Conservation (phyloP, 2,329 filamentous ascomycete genomes). For the Monosporascus ibericus region DNA sequence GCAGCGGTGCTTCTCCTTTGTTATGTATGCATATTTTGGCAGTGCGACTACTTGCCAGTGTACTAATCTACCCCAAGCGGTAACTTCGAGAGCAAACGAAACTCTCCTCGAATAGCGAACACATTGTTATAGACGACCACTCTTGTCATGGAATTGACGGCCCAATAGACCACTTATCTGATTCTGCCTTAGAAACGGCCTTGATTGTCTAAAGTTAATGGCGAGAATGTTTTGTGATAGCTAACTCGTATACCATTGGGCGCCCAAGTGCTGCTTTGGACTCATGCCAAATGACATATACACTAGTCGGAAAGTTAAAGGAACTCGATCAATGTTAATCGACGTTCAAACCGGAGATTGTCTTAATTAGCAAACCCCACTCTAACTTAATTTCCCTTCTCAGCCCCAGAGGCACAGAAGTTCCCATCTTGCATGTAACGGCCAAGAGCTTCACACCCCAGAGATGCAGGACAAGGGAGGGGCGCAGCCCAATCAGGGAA, state of each 20-base stretch:
- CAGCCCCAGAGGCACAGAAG: too few relatives aligned
- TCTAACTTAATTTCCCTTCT: too few relatives aligned
- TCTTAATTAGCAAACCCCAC: too few relatives aligned
- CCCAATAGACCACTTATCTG: conserved; percentile 9
- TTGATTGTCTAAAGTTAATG: background rate
- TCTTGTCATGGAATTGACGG: conserved; percentile 10
- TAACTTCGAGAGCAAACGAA: conserved; percentile 7
- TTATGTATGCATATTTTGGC: conserved; percentile 8
- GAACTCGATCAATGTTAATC: too few relatives aligned
- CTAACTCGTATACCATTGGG: background rate
- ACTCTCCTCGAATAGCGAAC: conserved; percentile 5
- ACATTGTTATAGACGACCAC: conserved; percentile 7
- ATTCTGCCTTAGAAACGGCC: background rate
- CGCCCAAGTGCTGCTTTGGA: too few relatives aligned
- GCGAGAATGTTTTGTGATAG: background rate
- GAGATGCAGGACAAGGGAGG: background rate
- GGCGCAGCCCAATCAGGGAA: conserved; percentile 1
- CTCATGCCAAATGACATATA: too few relatives aligned
- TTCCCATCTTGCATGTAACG: too few relatives aligned
- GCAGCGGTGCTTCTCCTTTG: conserved; percentile 22
- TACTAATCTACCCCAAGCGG: conserved; percentile 8
- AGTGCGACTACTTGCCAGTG: conserved; percentile 5
- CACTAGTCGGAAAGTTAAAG: too few relatives aligned
- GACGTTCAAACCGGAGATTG: too few relatives aligned
- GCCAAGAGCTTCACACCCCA: background rate